These are phyloP conservation scores for Panaeolus papilionaceus DNA, from an alignment of 768 basidiomycete species.

Conservation along the genomic window DNA sequence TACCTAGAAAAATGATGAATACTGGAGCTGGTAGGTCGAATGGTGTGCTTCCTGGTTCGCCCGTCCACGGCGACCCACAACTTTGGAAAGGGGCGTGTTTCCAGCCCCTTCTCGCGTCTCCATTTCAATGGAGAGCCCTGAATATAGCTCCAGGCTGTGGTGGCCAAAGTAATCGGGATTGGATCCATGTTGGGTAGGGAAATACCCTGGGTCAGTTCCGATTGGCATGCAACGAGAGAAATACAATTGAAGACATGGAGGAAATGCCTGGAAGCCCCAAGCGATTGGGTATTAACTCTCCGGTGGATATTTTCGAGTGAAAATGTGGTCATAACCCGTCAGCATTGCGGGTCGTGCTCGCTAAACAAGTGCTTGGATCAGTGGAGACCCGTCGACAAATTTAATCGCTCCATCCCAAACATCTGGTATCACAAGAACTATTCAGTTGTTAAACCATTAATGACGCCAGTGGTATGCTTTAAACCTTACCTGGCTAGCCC, in stretches of 20 bases:
- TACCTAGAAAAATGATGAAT: no score
- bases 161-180: not conserved
- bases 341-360: not conserved
- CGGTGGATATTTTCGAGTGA: not conserved
- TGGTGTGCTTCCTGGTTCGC: not conserved
- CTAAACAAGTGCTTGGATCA: not conserved
- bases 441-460: not conserved
- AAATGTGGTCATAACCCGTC: not conserved
- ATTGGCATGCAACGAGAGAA: not conserved
- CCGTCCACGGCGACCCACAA: not conserved
- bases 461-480: slow-evolving; percentile 1
- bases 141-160: not conserved
- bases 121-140: not conserved
- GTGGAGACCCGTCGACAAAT: not conserved
- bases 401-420: not conserved
- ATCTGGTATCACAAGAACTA: not conserved
- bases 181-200: not conserved
- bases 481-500: not conserved
- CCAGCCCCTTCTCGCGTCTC: not conserved
- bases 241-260: not conserved
- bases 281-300: not conserved
- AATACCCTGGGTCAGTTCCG: not conserved
- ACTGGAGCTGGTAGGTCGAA: not conserved
- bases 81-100: not conserved
- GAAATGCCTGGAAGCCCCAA: not conserved